A percentile compares a stretch with the other conserved stretches of the same genome.
These are phyloP conservation scores for Russula sp. DNA, from an alignment of 768 basidiomycete species.

Conservation along the genomic window DNA sequence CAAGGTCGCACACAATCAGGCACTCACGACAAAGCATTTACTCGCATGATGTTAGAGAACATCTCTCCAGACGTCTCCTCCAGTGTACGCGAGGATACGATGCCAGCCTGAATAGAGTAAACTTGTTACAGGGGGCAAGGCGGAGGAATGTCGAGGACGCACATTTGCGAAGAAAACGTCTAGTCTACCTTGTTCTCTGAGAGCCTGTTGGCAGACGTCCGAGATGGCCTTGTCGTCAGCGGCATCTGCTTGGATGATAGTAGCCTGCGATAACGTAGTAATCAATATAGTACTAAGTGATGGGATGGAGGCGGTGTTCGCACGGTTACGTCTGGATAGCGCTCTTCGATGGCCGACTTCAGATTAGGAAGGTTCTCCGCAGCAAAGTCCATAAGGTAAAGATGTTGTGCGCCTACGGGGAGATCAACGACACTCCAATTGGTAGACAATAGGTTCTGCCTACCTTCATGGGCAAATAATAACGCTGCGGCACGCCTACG, in stretches of 20 bases:
- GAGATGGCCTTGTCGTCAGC: constrained; percentile 67
- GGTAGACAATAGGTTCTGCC: background rate
- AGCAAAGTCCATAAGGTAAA: constrained; percentile 72
- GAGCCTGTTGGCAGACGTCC: constrained; percentile 58
- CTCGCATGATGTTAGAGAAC: constrained; percentile 70
- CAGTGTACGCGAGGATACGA: constrained; percentile 40
- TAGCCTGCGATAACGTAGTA: constrained; percentile 47
- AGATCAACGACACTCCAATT: constrained; percentile 3
- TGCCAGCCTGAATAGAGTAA: constrained; percentile 49
- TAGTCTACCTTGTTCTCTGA: constrained; percentile 75
- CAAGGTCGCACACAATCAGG: background rate
- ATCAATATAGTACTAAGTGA: background rate
- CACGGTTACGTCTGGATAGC: constrained; percentile 78
- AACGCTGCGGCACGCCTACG: constrained; percentile 62
- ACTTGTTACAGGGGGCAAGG: background rate
- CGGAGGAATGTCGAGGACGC: constrained; percentile 23
- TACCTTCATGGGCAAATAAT: constrained; percentile 76
- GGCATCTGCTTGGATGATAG: constrained; percentile 72
- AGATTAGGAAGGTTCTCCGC: constrained; percentile 61
- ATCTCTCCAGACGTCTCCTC: constrained; percentile 49
- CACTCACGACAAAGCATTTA: constrained; percentile 62
- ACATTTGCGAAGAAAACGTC: constrained; percentile 97
- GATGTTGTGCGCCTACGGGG: constrained; percentile 57
- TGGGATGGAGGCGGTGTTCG: background rate
- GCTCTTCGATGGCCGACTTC: constrained; percentile 54